A percentile compares a stretch with the other conserved stretches of the same genome.
Evolutionary conservation across 2,329 filamentous ascomycete genomes (phyloP).

Genomic region (Pseudocercospora cruenta): DNA sequence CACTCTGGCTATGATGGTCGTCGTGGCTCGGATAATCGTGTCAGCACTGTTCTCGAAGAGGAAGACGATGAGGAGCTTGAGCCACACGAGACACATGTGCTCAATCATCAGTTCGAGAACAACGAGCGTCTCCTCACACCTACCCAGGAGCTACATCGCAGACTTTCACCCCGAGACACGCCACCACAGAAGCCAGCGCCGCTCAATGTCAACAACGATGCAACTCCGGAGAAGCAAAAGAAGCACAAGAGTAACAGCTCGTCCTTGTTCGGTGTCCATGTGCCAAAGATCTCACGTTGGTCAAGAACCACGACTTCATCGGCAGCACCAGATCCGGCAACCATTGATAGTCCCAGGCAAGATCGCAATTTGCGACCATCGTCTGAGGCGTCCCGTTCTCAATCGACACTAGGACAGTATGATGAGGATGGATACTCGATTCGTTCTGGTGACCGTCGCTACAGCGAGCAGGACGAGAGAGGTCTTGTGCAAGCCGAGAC

Average conservation of each 20-base stretch:
- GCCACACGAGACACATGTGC: slow-evolving; percentile 49
- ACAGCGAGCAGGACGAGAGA: slow-evolving; percentile 38
- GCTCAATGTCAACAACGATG: slow-evolving; percentile 56
- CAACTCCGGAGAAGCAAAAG: slow-evolving; percentile 74
- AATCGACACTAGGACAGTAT: slow-evolving; percentile 69
- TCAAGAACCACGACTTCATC: slow-evolving; percentile 94
- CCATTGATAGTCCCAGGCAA: slow-evolving; percentile 36
- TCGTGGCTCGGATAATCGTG: slow-evolving; percentile 71
- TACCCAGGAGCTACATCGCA: slow-evolving; percentile 54
- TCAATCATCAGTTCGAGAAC: slow-evolving; percentile 61
- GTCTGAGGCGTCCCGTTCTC: slow-evolving; percentile 73
- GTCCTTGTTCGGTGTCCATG: slow-evolving; percentile 63
- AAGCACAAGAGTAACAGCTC: slow-evolving; percentile 89
- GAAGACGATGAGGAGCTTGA: slow-evolving; percentile 87
- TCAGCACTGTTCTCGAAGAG: slow-evolving; percentile 85
- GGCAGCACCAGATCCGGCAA: slow-evolving; percentile 56
- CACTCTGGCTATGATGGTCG: slow-evolving; percentile 57
- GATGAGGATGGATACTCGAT: slow-evolving; percentile 56
- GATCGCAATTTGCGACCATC: slow-evolving; percentile 52
- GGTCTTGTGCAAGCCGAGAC: slow-evolving; percentile 29
- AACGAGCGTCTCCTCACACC: slow-evolving; percentile 66
- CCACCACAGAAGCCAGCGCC: slow-evolving; percentile 58
- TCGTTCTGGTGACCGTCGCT: slow-evolving; percentile 60
- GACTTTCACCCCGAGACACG: slow-evolving; percentile 42
- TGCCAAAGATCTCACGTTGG: slow-evolving; percentile 93